Evolutionary conservation across 306 rosid species (phyloP).

Genomic region (Lathyrus tuberosus): DNA sequence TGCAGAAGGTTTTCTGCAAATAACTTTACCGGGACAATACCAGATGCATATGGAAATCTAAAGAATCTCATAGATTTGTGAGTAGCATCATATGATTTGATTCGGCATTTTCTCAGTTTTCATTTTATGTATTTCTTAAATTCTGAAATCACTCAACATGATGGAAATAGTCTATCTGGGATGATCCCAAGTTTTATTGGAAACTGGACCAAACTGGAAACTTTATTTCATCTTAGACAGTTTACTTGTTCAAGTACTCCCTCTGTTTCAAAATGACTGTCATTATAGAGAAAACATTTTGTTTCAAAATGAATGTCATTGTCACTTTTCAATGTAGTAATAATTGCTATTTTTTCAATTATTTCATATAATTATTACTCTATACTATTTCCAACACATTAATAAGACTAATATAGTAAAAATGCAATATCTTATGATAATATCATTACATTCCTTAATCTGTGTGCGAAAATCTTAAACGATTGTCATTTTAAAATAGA

Average conservation of each 20-base stretch:
- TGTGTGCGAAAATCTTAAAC: too few relatives aligned
- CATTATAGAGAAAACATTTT: too few relatives aligned
- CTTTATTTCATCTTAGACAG: conserved; percentile 10
- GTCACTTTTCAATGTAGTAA: too few relatives aligned
- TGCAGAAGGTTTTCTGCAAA: conserved; percentile 68
- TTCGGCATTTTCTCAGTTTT: background rate
- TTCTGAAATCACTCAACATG: conserved; percentile 39
- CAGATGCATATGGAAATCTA: conserved; percentile 55
- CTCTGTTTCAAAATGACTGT: too few relatives aligned
- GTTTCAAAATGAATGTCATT: too few relatives aligned
- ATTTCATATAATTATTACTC: too few relatives aligned
- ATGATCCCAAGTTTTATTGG: conserved; percentile 71
- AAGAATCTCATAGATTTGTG: conserved; percentile 68
- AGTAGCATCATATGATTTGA: conserved; percentile 37
- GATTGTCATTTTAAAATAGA: too few relatives aligned
- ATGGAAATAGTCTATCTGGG: conserved; percentile 71
- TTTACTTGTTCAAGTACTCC: background rate
- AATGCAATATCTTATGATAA: too few relatives aligned
- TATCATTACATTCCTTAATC: too few relatives aligned
- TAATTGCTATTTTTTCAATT: too few relatives aligned
- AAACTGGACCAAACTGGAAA: conserved; percentile 61
- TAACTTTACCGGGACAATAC: conserved; percentile 72
- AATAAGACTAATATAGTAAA: too few relatives aligned
- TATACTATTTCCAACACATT: too few relatives aligned
- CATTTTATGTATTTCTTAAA: conserved; percentile 2